Conservation (phyloP, 176 grass and related monocot genomes). For the Oryza glaberrima region DNA sequence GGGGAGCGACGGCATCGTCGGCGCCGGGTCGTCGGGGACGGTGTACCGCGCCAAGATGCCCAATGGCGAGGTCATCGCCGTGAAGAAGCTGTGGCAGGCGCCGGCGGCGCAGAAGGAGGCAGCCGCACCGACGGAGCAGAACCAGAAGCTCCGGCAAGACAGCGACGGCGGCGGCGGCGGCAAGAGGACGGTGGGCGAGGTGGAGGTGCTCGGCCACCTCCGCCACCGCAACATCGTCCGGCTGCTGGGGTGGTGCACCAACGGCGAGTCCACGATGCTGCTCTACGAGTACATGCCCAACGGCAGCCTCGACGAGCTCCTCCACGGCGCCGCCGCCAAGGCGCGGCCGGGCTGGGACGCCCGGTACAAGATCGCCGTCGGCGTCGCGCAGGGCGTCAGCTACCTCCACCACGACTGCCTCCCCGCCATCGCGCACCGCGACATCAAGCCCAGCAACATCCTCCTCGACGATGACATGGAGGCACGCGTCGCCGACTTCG, state of each 20-base stretch:
- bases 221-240: slow-evolving; percentile 95
- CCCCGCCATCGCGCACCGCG: slow-evolving; percentile 77
- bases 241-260: slow-evolving; percentile 74
- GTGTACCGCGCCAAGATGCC: slow-evolving; percentile 96
- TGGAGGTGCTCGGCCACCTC: slow-evolving; percentile 79
- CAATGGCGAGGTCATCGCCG: slow-evolving; percentile 71
- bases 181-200: slow-evolving; percentile 54
- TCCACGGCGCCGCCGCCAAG: slow-evolving; percentile 32
- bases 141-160: not conserved
- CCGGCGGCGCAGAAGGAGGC: slow-evolving; percentile 50
- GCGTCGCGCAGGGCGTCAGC: slow-evolving; percentile 85
- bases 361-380: slow-evolving; percentile 69
- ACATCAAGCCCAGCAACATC: slow-evolving; percentile 98
- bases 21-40: slow-evolving; percentile 75
- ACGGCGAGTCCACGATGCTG: slow-evolving; percentile 71
- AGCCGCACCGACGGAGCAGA: not conserved
- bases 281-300: slow-evolving; percentile 99
- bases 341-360: slow-evolving; percentile 60
- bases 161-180: not conserved
- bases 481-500: slow-evolving; percentile 83
- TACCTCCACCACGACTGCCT: slow-evolving; percentile 94
- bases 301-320: slow-evolving; percentile 87
- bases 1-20: slow-evolving; percentile 70
- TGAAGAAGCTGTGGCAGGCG: slow-evolving; percentile 84
- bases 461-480: slow-evolving; percentile 90